These are phyloP conservation scores for Myxozyma geophila DNA, from an alignment of 805 yeast species.

Conservation along the genomic window DNA sequence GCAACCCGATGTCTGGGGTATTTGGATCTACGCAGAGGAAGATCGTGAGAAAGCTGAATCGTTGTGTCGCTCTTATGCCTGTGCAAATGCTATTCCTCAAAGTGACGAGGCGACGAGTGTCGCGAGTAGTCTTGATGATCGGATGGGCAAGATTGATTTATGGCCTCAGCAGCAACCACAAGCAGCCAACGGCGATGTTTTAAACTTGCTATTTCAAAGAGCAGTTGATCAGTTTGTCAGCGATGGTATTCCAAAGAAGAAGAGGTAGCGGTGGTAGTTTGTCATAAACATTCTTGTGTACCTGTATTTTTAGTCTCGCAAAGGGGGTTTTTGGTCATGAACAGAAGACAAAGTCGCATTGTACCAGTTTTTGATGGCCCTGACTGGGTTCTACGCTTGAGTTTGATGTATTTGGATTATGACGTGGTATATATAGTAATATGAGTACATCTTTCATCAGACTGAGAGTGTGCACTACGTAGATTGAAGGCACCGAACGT, in stretches of 20 bases:
- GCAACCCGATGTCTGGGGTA: slow-evolving; percentile 37
- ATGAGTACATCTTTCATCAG: no score
- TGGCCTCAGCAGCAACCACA: not conserved
- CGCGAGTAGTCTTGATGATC: not conserved
- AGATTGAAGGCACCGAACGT: no score
- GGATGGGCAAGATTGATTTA: not conserved
- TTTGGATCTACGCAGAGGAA: slow-evolving; percentile 28
- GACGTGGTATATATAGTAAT: no score
- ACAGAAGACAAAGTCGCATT: no score
- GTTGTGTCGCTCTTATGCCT: slow-evolving; percentile 14
- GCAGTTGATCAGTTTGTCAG: slow-evolving; percentile 27
- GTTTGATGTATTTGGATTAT: no score
- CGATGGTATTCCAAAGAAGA: slow-evolving; percentile 2
- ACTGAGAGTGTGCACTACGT: no score
- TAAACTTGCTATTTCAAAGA: slow-evolving; percentile 17
- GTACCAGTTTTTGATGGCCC: no score
- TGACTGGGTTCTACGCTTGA: no score
- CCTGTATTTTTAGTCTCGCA: not conserved
- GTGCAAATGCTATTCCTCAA: no score
- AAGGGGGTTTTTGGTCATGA: no score
- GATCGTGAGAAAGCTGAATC: slow-evolving; percentile 27
- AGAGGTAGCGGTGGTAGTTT: not conserved
- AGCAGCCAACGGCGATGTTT: slow-evolving; percentile 7
- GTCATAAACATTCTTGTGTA: not conserved
- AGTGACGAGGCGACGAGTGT: not conserved